Evolutionary conservation across 2,329 filamentous ascomycete genomes (phyloP), one percentile per base, ranked within the genome.

Genomic region (Colletotrichum spaethianum): DNA sequence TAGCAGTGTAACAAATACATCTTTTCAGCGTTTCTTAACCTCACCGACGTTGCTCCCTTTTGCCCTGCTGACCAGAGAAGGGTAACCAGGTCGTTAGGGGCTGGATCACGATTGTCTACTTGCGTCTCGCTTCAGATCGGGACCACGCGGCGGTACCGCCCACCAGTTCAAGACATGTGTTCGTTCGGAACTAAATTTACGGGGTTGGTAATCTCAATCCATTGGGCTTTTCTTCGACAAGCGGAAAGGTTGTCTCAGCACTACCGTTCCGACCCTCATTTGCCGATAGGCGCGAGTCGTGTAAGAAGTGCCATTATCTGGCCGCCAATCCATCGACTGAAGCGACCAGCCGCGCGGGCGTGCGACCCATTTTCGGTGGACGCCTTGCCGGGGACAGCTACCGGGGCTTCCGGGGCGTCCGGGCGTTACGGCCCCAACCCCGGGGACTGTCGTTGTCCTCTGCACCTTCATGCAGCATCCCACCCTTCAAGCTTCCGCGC

Each of bases 331-430:
- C 7, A 36, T n/a, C 26, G 50, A 31, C 12, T n/a, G 20, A 31
- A 18, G 33, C 36, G 42, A 50, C 16, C 57, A 46, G n/a, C 57
- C 68, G 36, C 36, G 63, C 50, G 23, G 42, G 36, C 46, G 28
- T 44, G 70, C 67, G 67, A 55, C 55, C 61, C 40, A 66, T 33
- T 44, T 62, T 57, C 70, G 67, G 48, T 71, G 55, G 67, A 38
- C 56, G 70, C 70, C 70, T 67, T 59, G 31, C 69, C 57, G 63
- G 57, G 63, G 56, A 53, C 55, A 48, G 55, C 63, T 53, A 18
- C 28, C 46, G 59, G 65, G 42, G 48, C 59, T 26, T 53, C 63
- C 65, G 59, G 65, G 42, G 48, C 59, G n/a, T 53, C 63, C 65
- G 70, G 65, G 56, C 42, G 52, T 64, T 31, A 59, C 59, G 65